phyloP scores from a whole-genome alignment of 2,329 filamentous ascomycete species.

The Fusarium humuli region DNA sequence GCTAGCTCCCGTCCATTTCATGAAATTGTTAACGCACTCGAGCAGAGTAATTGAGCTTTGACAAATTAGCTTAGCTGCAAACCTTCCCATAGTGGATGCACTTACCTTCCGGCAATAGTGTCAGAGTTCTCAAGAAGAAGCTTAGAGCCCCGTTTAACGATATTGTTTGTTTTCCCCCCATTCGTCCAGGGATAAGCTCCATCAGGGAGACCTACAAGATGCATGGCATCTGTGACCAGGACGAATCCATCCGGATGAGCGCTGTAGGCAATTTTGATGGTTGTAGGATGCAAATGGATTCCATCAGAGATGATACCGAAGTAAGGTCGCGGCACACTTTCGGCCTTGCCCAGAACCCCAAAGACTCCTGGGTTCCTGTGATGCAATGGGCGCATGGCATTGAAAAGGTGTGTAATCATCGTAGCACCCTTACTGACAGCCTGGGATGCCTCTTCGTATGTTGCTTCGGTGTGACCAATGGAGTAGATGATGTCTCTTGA shows the following conservation, averaged over 20 bases:
- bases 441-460: conserved; percentile 81
- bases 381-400: conserved; percentile 90
- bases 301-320: conserved; percentile 93
- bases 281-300: conserved; percentile 88
- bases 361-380: conserved; percentile 94
- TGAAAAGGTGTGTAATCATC: conserved; percentile 95
- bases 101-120: conserved; percentile 80
- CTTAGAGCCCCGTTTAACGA: conserved; percentile 77
- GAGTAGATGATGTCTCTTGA: conserved; percentile 78
- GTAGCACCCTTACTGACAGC: conserved; percentile 80
- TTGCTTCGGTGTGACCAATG: conserved; percentile 88
- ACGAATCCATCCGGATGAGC: conserved; percentile 87
- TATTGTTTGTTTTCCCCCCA: conserved; percentile 66
- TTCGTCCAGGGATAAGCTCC: conserved; percentile 91
- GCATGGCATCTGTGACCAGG: conserved; percentile 93
- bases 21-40: conserved; percentile 85
- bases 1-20: conserved; percentile 76
- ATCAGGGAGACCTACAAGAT: conserved; percentile 84
- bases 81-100: conserved; percentile 20
- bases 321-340: conserved; percentile 72
- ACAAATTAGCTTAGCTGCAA: conserved; percentile 8
- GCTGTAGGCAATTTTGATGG: conserved; percentile 89
- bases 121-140: conserved; percentile 82
- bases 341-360: conserved; percentile 79
- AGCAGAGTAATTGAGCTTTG: conserved; percentile 76